These are phyloP conservation scores for Potentilla sterilis DNA, from an alignment of 306 rosid species.

Conservation along the genomic window DNA sequence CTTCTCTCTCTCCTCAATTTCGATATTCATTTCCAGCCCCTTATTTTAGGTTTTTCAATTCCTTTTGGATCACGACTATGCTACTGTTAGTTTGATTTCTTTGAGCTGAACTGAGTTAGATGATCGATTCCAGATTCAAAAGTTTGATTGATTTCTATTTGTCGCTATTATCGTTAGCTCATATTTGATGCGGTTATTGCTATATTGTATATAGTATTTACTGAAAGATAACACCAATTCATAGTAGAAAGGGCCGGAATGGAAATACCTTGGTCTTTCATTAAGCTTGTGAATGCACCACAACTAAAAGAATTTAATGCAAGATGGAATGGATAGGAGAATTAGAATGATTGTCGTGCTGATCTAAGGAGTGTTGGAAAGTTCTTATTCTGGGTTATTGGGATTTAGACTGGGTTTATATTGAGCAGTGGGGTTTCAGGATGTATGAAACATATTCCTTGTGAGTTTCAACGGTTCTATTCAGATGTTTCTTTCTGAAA, in stretches of 20 bases:
- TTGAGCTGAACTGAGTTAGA: not conserved
- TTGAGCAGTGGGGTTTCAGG: not conserved
- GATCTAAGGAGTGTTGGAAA: not conserved
- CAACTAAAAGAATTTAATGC: no score
- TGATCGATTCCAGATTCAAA: not conserved
- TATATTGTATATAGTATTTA: not conserved
- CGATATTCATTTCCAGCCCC: not conserved
- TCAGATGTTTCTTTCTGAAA: not conserved
- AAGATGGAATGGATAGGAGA: not conserved
- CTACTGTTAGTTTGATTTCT: not conserved
- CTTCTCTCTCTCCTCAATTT: not conserved
- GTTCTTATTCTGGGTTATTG: not conserved
- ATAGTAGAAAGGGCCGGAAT: not conserved
- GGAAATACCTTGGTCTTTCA: not conserved
- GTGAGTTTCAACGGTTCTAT: no score
- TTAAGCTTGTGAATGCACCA: no score
- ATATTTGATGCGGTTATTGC: not conserved
- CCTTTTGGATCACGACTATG: conserved; percentile 6
- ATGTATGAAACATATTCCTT: not conserved
- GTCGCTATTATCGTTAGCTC: not conserved
- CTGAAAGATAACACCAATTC: not conserved
- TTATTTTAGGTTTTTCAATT: not conserved
- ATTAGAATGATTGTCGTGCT: not conserved
- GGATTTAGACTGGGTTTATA: not conserved
- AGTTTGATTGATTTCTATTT: not conserved